phyloP scores from a whole-genome alignment of 176 grass and related monocot genomes.

The Microstegium vimineum region DNA sequence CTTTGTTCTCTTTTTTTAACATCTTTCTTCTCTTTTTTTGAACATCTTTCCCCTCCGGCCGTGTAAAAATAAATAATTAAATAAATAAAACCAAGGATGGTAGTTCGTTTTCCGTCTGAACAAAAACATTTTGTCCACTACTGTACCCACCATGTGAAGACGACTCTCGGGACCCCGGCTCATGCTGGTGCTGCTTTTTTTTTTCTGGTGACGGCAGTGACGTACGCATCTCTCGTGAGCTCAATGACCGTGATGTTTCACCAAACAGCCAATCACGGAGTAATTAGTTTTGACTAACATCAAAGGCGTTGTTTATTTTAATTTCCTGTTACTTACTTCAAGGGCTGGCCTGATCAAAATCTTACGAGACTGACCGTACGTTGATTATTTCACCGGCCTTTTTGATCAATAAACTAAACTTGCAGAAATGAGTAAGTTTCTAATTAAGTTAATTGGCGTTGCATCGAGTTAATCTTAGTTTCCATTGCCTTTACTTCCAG shows the following conservation, averaged over 20 bases:
- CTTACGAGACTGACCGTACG: not conserved
- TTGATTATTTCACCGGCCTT: not conserved
- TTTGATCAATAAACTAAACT: not conserved
- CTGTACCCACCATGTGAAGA: not conserved
- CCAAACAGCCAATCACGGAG: not conserved
- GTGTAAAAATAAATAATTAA: too few species aligned
- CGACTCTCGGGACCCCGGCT: not conserved
- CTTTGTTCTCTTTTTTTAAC: not conserved
- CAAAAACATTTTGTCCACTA: not conserved
- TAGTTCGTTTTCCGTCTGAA: not conserved
- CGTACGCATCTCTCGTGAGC: not conserved
- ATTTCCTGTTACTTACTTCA: not conserved
- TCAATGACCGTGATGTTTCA: slow-evolving; percentile 21
- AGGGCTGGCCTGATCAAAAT: not conserved
- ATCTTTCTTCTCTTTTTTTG: not conserved
- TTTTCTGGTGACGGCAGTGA: not conserved
- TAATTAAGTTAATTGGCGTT: not conserved
- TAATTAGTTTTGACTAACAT: slow-evolving; percentile 17
- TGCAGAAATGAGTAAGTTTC: not conserved
- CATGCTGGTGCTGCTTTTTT: not conserved
- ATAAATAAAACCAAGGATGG: not conserved
- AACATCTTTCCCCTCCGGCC: too few species aligned
- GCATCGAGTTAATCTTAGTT: not conserved
- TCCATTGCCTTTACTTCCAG: not conserved
- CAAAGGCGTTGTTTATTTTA: not conserved